Base-by-base conservation (phyloP, 2,329 filamentous ascomycete genomes). In the Microsporum canis region DNA sequence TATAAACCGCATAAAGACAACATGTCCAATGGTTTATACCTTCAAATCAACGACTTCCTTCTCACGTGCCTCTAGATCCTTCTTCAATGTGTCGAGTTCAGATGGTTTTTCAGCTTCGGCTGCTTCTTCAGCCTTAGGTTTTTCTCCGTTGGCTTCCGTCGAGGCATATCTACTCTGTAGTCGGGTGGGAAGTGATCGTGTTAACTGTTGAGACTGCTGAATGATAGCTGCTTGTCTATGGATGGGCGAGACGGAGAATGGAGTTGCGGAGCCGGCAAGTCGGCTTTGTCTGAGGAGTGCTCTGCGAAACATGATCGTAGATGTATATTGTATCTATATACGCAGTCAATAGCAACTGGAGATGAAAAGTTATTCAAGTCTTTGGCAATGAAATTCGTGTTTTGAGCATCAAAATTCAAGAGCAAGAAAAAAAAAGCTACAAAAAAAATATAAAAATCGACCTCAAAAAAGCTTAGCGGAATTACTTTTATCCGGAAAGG, bases 1-100 rank as follows among this genome's bases (percentile, higher is more conserved):
- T 38, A 17, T 4, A 23, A 8, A 7, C 14, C 10, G 12, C 10
- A 38, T 57, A 57, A 17, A 14, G n/a, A 23, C 33, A 1, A 12
- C 10, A 38, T n/a, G n/a, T 29, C 6, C 10, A 5, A 5, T 8
- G 55, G 10, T 3, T 17, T 70, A 61, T 78, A 96, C 92, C 86
- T 96, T 97, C 76, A 95, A 82, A 57, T 96, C 91, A 64, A 88
- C 71, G 49, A 84, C 80, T 73, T 91, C 87, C 75, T 83, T 85
- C 68, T 87, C 84, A 75, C 88, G 88, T 63, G 82, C 79, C 73
- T 89, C 87, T 3, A 90, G 73, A 74, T 89, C 84, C 73, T 85
- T 85, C 73, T 83, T 82, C 53, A 82, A 61, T 58, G 79, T 75
- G 62, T 79, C 78, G 12, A 38, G 10, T 69, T 78, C 77, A 66